A percentile compares a stretch with the other conserved stretches of the same genome.
Evolutionary conservation across 1,284 basidiomycete genomes (phyloP).

Genomic region (Cutaneotrichosporon sp.): DNA sequence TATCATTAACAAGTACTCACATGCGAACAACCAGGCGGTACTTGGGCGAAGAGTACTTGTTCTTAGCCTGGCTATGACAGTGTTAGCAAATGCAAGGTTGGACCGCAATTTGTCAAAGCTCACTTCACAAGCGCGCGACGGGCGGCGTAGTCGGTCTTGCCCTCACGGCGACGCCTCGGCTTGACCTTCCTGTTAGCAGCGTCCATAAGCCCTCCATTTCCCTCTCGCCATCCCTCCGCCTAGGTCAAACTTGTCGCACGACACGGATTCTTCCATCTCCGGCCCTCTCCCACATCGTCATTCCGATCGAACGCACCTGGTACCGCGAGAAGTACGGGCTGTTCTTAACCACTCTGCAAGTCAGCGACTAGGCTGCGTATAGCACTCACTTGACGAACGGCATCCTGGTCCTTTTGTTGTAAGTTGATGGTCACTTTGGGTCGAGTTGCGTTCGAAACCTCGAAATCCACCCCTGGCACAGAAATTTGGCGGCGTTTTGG

Average conservation of each 20-base stretch:
- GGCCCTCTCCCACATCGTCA: not conserved
- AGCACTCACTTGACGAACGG: no score
- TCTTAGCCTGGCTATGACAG: slow-evolving; percentile 79
- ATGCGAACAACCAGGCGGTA: slow-evolving; percentile 72
- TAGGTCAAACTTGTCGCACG: no score
- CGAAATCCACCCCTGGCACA: no score
- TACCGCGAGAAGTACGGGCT: slow-evolving; percentile 92
- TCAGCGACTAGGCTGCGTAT: no score
- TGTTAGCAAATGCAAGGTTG: not conserved
- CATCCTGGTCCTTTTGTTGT: no score
- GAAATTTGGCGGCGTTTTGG: no score
- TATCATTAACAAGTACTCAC: not conserved
- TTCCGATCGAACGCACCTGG: slow-evolving; percentile 58
- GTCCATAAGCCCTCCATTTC: slow-evolving; percentile 1
- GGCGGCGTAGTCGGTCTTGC: slow-evolving; percentile 99
- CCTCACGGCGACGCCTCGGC: slow-evolving; percentile 91
- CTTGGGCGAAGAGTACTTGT: slow-evolving; percentile 99
- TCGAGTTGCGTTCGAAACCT: no score
- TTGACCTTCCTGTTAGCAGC: slow-evolving; percentile 90
- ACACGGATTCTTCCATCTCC: slow-evolving; percentile 55
- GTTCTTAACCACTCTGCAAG: slow-evolving; percentile 50
- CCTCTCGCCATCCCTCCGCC: not conserved
- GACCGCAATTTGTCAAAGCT: not conserved
- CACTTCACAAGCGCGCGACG: slow-evolving; percentile 4
- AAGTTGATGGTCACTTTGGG: no score